phyloP scores from a whole-genome alignment of 345 rosid species.

The Acer negundo region DNA sequence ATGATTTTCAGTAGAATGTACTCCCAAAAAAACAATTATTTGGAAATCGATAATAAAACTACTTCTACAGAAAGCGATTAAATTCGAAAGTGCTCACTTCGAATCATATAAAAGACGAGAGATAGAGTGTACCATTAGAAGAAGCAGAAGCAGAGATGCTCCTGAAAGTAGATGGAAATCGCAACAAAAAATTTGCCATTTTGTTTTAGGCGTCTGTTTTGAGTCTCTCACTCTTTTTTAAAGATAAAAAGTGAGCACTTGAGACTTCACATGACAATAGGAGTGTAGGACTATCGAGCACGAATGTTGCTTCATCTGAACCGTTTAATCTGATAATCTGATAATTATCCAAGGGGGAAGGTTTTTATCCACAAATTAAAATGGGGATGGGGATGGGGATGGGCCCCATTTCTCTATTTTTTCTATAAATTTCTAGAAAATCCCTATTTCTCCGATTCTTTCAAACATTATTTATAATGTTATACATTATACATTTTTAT shows the following conservation, averaged over 20 bases:
- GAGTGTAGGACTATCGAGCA: background rate
- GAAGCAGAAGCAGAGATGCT: slow-evolving; percentile 66
- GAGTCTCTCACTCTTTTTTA: background rate
- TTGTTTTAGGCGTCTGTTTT: background rate
- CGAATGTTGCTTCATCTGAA: background rate
- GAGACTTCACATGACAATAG: too few relatives aligned
- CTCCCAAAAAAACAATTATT: background rate
- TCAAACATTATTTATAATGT: too few relatives aligned
- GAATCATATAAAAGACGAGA: background rate
- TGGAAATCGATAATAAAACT: background rate
- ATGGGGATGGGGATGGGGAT: too few relatives aligned
- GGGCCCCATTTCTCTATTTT: too few relatives aligned
- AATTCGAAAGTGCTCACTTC: background rate
- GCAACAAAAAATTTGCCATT: slow-evolving; percentile 67
- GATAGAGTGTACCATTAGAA: slow-evolving; percentile 51
- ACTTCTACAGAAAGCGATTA: background rate
- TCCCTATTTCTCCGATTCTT: too few relatives aligned
- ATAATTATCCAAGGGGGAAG: too few relatives aligned
- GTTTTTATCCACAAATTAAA: too few relatives aligned
- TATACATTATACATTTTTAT: too few relatives aligned
- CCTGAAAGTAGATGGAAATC: slow-evolving; percentile 35
- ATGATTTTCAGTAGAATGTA: background rate
- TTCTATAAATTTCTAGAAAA: too few relatives aligned
- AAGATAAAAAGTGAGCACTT: background rate
- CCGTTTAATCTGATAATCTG: background rate